These are phyloP conservation scores for Aspergillus pseudoterreus DNA, from an alignment of 2,329 filamentous ascomycete species.

Conservation along the genomic window DNA sequence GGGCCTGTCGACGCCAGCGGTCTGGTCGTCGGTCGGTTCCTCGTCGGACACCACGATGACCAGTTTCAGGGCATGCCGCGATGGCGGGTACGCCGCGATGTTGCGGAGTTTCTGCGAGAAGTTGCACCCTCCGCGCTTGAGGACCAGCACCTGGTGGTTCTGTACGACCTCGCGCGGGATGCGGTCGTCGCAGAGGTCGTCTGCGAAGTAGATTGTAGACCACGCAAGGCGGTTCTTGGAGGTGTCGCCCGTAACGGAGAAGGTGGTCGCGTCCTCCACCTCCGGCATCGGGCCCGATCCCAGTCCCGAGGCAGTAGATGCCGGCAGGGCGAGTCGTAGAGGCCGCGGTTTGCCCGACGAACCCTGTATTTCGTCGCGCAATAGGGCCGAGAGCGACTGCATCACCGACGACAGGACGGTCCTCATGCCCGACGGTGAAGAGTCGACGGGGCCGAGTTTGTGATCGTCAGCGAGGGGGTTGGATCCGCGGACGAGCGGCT, in stretches of 20 bases:
- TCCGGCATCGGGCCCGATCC: constrained; percentile 67
- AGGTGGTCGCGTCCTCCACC: constrained; percentile 51
- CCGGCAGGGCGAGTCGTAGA: constrained; percentile 43
- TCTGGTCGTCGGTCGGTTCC: constrained; percentile 19
- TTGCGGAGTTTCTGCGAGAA: constrained; percentile 80
- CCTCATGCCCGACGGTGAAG: constrained; percentile 34
- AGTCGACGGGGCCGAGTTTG: constrained; percentile 22
- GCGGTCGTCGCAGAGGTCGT: constrained; percentile 59
- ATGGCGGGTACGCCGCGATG: constrained; percentile 73
- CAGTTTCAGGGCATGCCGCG: constrained; percentile 64
- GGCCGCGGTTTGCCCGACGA: constrained; percentile 26
- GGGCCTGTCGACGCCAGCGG: constrained; percentile 8
- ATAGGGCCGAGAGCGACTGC: constrained; percentile 49
- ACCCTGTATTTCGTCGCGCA: constrained; percentile 41
- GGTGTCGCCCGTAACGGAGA: constrained; percentile 34
- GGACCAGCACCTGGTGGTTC: constrained; percentile 70
- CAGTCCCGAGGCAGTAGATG: constrained; percentile 48
- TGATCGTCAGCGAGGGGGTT: constrained; percentile 17
- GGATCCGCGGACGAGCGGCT: constrained; percentile 17
- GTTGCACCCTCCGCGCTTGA: constrained; percentile 77
- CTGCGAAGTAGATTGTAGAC: constrained; percentile 68
- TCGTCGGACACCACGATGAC: constrained; percentile 71
- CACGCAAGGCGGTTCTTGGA: constrained; percentile 57
- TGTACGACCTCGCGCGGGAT: constrained; percentile 51
- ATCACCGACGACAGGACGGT: constrained; percentile 46